Evolutionary conservation across 2,329 filamentous ascomycete species (phyloP), one percentile per base, ranked within the genome.

Genomic region (Dendrostoma leiphaemia): DNA sequence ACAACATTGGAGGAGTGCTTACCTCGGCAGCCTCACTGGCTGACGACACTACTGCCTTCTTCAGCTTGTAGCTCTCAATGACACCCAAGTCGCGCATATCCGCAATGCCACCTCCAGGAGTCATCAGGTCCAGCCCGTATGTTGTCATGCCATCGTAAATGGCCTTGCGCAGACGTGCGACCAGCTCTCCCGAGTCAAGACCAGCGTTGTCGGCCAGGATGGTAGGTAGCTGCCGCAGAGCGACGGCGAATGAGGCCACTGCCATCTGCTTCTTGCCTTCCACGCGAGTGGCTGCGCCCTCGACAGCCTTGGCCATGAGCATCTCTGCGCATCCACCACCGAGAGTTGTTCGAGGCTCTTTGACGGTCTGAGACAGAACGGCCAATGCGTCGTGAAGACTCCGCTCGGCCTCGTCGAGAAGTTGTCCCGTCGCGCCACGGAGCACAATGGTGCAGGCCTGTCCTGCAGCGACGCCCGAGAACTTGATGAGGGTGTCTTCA

Each of bases 291-390:
- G 92, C 92, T 5, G 91, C 91, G 58, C 89, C 89, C 69, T 97
- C 93, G 21, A 99, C 94, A 7, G 94, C 94, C 80, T 97, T 96
- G 61, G 93, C 90, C 94, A 99, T 99, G 63, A 96, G 78, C 93
- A 97, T 97, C 82, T 99, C 94, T 4, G 93, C 92, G 68, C 91
- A 97, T 26, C 94, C 94, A 67, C 94, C 94, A 50, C 94, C 94
- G 3, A 99, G 85, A 0, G 94, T 97, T 38, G 92, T 95, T 69
- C 90, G 86, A 49, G 94, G 94, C 74, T 97, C 92, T 71, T 89
- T 90, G 64, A 99, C 90, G 2, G 94, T 99, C 74, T 99, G 94
- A 9, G 93, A 97, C 37, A 99, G 83, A 12, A 99, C 94, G 13
- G 94, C 94, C 54, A 99, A 81, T 45, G 94, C 94, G 72, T 99